Evolutionary conservation across 192 early-diverging fungal genomes (phyloP), one percentile per base, ranked within the genome.

Genomic region (Coemansia sp.): DNA sequence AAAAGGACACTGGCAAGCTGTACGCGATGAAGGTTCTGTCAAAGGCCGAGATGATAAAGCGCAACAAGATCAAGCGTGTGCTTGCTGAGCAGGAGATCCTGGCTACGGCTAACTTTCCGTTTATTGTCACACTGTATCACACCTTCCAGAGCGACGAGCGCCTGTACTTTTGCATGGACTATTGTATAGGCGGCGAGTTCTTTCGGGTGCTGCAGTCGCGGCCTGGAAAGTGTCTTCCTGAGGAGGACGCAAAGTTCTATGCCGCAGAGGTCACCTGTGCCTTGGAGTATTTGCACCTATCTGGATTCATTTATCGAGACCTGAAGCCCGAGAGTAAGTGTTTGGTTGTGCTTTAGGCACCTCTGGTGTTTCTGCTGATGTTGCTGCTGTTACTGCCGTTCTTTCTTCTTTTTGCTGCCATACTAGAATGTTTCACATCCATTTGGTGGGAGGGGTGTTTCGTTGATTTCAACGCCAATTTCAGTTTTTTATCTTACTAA

Each of bases 21-120:
- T 99, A 90, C 80, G 97, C 96, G 7, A 98, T 99, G 96, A 99
- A 99, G 87, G 92, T 95, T 1, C 76, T 95, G 65, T 92, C 91
- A 26, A 99, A 99, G 84, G 82, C 87, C 57, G 98, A 98, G 77
- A 99, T 99, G 96, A 90, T 99, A 63, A 95, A 94, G 66, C 89
- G 96, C 43, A 96, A 98, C 84, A 99, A 99, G 84, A 93, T 99
- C 74, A 97, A 98, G 71, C 88, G 97, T 26, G 96, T 97, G 36
- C 84, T 99, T 54, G 94, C 97, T 7, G 97, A 98, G 76, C 97
- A 99, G 74, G 95, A 94, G 71, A 95, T 95, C 72, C 73, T 96
- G 67, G 90, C 93, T 22, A 92, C 89, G 11, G 85, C 90, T 18
- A 93, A 95, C 83, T 92, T 93, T 64, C 94, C 94, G 2, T 95